These are phyloP conservation scores for Backusella luteola DNA, from an alignment of 192 early-diverging fungal species.

Conservation along the genomic window DNA sequence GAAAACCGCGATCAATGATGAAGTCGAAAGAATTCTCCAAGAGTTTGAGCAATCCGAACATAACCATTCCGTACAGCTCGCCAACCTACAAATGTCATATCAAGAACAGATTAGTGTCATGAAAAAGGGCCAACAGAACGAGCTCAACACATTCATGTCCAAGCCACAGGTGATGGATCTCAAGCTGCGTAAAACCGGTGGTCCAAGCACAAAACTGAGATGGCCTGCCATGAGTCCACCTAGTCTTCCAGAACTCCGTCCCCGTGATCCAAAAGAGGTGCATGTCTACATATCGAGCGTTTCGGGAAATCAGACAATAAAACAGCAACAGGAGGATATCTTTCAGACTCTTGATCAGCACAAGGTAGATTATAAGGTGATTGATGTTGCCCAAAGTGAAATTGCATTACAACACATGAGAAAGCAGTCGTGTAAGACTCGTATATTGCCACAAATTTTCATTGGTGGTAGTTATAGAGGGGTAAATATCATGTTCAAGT, in stretches of 20 bases:
- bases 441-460: slow-evolving; percentile 27
- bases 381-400: slow-evolving; percentile 33
- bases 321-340: slow-evolving; percentile 29
- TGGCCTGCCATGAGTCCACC: slow-evolving; percentile 5
- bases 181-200: slow-evolving; percentile 1
- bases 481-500: not conserved
- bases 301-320: slow-evolving; percentile 19
- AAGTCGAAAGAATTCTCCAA: slow-evolving; percentile 25
- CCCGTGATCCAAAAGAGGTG: slow-evolving; percentile 14
- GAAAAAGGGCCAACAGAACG: slow-evolving; percentile 26
- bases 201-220: slow-evolving; percentile 11
- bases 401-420: slow-evolving; percentile 33
- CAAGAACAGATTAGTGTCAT: slow-evolving; percentile 26
- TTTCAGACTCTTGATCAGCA: not conserved
- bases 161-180: not conserved
- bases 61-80: slow-evolving; percentile 28
- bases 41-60: slow-evolving; percentile 39
- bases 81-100: slow-evolving; percentile 25
- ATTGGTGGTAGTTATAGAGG: slow-evolving; percentile 22
- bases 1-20: slow-evolving; percentile 24
- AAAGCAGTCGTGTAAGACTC: slow-evolving; percentile 16
- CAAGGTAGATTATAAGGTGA: slow-evolving; percentile 21
- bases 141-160: slow-evolving; percentile 13
- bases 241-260: slow-evolving; percentile 6
- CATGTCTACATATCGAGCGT: slow-evolving; percentile 35